These are phyloP conservation scores for Dothiorella sarmentorum DNA, from an alignment of 2,329 filamentous ascomycete species.

Conservation along the genomic window DNA sequence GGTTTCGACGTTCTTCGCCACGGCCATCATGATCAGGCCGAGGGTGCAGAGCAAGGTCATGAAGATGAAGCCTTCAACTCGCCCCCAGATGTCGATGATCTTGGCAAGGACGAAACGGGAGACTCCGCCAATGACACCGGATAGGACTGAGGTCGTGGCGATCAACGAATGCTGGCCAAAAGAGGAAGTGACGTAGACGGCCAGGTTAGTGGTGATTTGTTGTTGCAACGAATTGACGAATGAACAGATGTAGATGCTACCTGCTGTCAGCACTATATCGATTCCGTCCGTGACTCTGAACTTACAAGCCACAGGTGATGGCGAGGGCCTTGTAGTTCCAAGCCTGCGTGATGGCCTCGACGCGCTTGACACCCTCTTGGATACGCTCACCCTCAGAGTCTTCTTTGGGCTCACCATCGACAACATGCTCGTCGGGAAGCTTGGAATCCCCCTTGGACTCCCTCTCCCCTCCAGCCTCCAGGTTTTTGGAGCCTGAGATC, in stretches of 20 bases:
- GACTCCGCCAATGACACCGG: slow-evolving; percentile 55
- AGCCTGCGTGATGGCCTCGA: slow-evolving; percentile 33
- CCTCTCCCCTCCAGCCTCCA: background rate
- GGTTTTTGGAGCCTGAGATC: background rate
- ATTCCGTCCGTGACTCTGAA: background rate
- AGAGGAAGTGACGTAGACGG: slow-evolving; percentile 47
- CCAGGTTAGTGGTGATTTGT: slow-evolving; percentile 39
- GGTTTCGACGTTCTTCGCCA: slow-evolving; percentile 53
- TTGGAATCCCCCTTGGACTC: background rate
- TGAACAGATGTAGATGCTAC: slow-evolving; percentile 44
- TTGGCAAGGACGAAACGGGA: slow-evolving; percentile 65
- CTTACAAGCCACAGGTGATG: slow-evolving; percentile 29
- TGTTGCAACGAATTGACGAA: slow-evolving; percentile 46
- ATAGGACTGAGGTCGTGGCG: slow-evolving; percentile 52
- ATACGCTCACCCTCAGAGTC: slow-evolving; percentile 19
- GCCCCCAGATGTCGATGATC: slow-evolving; percentile 64
- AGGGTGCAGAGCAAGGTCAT: slow-evolving; percentile 51
- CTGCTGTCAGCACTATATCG: background rate
- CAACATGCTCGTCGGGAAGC: background rate
- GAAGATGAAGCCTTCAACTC: slow-evolving; percentile 59
- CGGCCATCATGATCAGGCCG: slow-evolving; percentile 59
- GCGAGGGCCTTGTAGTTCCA: slow-evolving; percentile 31
- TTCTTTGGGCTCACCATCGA: background rate
- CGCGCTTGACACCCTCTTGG: slow-evolving; percentile 34
- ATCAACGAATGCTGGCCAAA: slow-evolving; percentile 55